These are phyloP conservation scores for Acephala macrosclerotiorum DNA, from an alignment of 2,329 filamentous ascomycete genomes.

Conservation along the genomic window DNA sequence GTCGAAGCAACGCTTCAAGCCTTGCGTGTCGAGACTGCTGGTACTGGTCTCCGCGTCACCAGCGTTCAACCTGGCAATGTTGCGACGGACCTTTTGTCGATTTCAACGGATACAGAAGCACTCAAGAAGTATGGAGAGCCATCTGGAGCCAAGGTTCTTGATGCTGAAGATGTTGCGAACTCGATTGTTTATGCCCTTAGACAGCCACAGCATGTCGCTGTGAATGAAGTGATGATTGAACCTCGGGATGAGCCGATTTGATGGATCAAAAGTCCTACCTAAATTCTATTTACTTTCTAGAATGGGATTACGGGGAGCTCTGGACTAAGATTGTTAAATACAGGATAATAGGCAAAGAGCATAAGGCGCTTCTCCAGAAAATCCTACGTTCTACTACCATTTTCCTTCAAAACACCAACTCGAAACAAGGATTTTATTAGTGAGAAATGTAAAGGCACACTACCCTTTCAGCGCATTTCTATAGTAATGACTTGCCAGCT, in stretches of 20 bases:
- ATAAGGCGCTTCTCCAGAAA: too few relatives aligned
- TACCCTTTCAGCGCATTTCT: too few relatives aligned
- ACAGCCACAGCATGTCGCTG: constrained; percentile 77
- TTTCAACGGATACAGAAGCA: constrained; percentile 79
- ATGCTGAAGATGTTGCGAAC: constrained; percentile 74
- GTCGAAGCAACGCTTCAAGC: constrained; percentile 82
- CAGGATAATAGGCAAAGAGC: too few relatives aligned
- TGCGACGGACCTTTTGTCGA: constrained; percentile 73
- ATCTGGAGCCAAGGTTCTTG: constrained; percentile 76
- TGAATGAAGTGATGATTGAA: constrained; percentile 84
- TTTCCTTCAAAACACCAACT: too few relatives aligned
- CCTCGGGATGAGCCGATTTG: constrained; percentile 78
- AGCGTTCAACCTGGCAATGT: constrained; percentile 81
- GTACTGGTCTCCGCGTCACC: constrained; percentile 75
- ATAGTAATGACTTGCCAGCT: too few relatives aligned
- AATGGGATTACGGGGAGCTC: too few relatives aligned
- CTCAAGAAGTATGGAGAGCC: constrained; percentile 81
- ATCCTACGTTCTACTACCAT: too few relatives aligned
- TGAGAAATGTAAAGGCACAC: too few relatives aligned
- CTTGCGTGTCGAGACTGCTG: constrained; percentile 78
- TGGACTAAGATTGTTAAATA: too few relatives aligned
- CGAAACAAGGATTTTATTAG: too few relatives aligned
- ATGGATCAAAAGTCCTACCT: background rate
- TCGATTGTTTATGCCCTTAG: constrained; percentile 78
- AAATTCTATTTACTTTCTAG: too few relatives aligned